Evolutionary conservation across 2,329 filamentous ascomycete genomes (phyloP).

Genomic region (Fusarium floridanum): DNA sequence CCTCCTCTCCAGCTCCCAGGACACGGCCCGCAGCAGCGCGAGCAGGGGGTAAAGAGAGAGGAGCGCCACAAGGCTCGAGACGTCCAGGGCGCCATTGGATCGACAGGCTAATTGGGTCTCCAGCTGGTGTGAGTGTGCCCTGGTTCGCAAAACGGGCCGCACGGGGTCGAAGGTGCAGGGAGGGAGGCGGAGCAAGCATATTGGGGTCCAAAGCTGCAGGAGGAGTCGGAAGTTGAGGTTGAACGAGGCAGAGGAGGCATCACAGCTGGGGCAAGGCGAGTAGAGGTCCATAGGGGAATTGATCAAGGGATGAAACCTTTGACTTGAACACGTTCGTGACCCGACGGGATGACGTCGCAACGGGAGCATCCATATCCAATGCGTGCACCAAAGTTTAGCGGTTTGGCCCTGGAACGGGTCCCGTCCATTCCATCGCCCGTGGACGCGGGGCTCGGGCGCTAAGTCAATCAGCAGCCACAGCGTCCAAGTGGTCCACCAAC

Average conservation of each 20-base stretch:
- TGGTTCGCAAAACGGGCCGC: slow-evolving; percentile 10
- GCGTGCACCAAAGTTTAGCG: slow-evolving; percentile 16
- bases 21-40: slow-evolving; percentile 13
- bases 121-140: neutral
- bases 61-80: slow-evolving; percentile 24
- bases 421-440: neutral
- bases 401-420: slow-evolving; percentile 10
- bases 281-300: neutral
- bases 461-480: slow-evolving; percentile 8
- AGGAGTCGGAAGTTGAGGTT: neutral
- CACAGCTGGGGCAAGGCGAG: neutral
- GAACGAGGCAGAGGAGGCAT: neutral
- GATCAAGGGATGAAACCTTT: neutral
- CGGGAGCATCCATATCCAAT: neutral
- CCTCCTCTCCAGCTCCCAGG: slow-evolving; percentile 3
- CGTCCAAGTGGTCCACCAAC: neutral
- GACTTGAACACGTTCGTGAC: neutral
- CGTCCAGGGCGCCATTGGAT: slow-evolving; percentile 35
- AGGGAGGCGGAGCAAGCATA: neutral
- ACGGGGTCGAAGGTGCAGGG: slow-evolving; percentile 2
- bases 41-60: slow-evolving; percentile 7
- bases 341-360: slow-evolving; percentile 16
- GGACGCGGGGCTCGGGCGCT: slow-evolving; percentile 32
- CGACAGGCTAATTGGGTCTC: slow-evolving; percentile 24
- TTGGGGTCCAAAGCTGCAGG: slow-evolving; percentile 20